Evolutionary conservation across 2,329 filamentous ascomycete species (phyloP).

Genomic region (Trichoderma oligosporum): DNA sequence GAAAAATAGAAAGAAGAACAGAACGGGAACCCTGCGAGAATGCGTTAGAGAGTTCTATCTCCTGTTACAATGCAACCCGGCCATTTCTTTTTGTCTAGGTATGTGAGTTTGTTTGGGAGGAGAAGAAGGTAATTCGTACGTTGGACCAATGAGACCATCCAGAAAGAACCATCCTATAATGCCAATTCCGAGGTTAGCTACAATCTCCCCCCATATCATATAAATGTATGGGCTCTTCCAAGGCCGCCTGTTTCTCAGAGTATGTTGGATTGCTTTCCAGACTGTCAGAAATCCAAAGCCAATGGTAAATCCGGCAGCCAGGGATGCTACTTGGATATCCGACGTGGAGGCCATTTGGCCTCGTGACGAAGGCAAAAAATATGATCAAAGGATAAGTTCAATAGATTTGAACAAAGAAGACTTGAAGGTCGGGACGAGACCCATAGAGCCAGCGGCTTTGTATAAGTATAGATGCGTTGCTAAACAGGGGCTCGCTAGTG

Average conservation of each 20-base stretch:
- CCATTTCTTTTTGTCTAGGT: too few species aligned
- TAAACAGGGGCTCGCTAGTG: neutral
- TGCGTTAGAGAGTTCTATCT: neutral
- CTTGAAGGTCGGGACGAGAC: neutral
- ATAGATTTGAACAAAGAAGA: neutral
- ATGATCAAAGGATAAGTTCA: neutral
- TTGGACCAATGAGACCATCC: constrained; percentile 22
- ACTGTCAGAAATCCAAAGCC: constrained; percentile 7
- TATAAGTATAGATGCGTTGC: neutral
- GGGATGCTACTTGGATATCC: constrained; percentile 9
- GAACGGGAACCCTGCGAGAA: neutral
- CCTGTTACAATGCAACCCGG: neutral
- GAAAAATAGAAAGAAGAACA: constrained; percentile 12
- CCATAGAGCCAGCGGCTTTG: neutral
- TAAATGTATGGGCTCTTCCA: constrained; percentile 27
- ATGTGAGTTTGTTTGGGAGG: neutral
- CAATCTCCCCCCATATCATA: constrained; percentile 28
- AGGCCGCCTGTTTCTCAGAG: constrained; percentile 7
- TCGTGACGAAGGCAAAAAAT: neutral
- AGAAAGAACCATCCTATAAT: constrained; percentile 28
- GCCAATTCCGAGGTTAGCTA: constrained; percentile 28
- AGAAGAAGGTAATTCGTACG: too few species aligned
- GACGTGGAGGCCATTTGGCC: neutral
- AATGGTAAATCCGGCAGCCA: constrained; percentile 11
- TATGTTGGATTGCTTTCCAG: constrained; percentile 9